phyloP scores from a whole-genome alignment of 768 basidiomycete species.

The Daedalea quercina region DNA sequence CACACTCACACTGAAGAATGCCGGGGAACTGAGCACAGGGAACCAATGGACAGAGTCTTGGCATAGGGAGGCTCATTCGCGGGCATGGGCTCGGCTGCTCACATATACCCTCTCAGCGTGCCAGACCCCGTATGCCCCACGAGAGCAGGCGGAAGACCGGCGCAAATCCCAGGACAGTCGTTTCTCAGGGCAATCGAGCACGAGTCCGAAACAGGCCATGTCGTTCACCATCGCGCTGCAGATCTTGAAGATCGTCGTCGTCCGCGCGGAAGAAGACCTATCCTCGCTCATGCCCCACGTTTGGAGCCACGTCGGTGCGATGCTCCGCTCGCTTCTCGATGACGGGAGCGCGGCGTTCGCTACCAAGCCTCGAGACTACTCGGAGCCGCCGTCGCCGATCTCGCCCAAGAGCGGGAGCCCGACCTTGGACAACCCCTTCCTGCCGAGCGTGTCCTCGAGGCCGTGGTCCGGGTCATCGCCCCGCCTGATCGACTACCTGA shows the following conservation, averaged over 20 bases:
- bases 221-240: constrained; percentile 48
- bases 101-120: constrained; percentile 52
- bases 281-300: constrained; percentile 46
- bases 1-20: constrained; percentile 44
- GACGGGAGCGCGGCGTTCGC: constrained; percentile 64
- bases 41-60: constrained; percentile 36
- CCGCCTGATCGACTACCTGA: constrained; percentile 59
- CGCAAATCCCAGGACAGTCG: constrained; percentile 42
- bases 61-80: constrained; percentile 38
- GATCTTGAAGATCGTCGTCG: constrained; percentile 57
- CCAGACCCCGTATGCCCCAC: constrained; percentile 15
- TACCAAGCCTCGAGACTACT: constrained; percentile 28
- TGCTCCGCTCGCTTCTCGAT: constrained; percentile 42
- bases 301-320: constrained; percentile 55
- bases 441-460: constrained; percentile 13
- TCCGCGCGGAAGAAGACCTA: constrained; percentile 58
- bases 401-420: constrained; percentile 31
- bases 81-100: constrained; percentile 58
- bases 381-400: constrained; percentile 44
- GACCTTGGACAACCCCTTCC: constrained; percentile 12
- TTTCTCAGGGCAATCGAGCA: constrained; percentile 24
- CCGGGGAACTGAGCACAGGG: constrained; percentile 35
- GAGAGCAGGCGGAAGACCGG: constrained; percentile 24
- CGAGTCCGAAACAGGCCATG: constrained; percentile 19
- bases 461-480: constrained; percentile 31